phyloP scores from a whole-genome alignment of 2,329 filamentous ascomycete species.

The Gnomoniopsis smithogilvyi region DNA sequence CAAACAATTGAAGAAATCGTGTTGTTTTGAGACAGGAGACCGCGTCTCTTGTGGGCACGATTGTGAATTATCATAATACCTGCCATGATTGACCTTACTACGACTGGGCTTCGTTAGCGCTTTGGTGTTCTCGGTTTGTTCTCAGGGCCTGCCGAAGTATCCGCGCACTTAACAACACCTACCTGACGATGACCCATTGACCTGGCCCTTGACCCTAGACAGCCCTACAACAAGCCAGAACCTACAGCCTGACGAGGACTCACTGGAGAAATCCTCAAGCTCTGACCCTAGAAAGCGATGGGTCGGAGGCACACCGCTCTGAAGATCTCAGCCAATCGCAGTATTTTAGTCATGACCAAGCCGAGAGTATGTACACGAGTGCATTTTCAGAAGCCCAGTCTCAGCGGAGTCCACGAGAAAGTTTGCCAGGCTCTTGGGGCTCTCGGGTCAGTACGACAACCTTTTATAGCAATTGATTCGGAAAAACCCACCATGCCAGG shows the following conservation, averaged over 20 bases:
- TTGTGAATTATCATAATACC: too few species aligned
- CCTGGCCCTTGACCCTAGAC: conserved; percentile 24
- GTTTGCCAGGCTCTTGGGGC: conserved; percentile 55
- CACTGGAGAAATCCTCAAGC: conserved; percentile 18
- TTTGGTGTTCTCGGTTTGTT: too few species aligned
- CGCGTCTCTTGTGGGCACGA: too few species aligned
- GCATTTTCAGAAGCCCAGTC: conserved; percentile 52
- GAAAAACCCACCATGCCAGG: too few species aligned
- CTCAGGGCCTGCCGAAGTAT: conserved; percentile 7
- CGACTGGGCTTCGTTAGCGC: too few species aligned
- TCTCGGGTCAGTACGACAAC: too few species aligned
- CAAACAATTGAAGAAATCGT: too few species aligned
- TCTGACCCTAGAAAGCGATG: conserved; percentile 27
- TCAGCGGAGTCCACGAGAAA: conserved; percentile 23
- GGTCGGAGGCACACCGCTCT: conserved; percentile 26
- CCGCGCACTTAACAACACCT: conserved; percentile 17
- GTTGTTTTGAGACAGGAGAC: too few species aligned
- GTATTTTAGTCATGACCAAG: conserved; percentile 75
- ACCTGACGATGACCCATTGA: conserved; percentile 25
- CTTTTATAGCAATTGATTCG: too few species aligned
- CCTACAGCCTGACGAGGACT: neutral
- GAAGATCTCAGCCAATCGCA: conserved; percentile 59
- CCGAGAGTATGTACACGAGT: conserved; percentile 85
- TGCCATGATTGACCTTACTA: too few species aligned
- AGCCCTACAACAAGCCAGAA: neutral